phyloP scores from a whole-genome alignment of 352 stramenopile species.

The Albugo candida region DNA sequence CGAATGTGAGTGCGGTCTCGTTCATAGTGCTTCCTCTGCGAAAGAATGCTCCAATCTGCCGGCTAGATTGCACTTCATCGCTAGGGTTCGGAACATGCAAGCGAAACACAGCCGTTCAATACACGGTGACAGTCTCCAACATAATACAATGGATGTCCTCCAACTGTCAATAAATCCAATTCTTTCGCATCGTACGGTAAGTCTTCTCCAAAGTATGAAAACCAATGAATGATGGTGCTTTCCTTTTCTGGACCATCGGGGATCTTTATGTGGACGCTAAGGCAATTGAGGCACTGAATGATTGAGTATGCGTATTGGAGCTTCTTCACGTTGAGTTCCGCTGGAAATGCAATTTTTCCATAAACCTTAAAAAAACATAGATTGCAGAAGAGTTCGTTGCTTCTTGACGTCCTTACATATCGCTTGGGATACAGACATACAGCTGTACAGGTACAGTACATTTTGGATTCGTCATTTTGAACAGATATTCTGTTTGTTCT shows the following conservation, averaged over 20 bases:
- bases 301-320: conserved; percentile 9
- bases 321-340: conserved; percentile 21
- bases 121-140: background rate
- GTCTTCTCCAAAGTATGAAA: conserved; percentile 74
- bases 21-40: conserved; percentile 14
- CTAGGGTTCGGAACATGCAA: no score
- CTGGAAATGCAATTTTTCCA: conserved; percentile 55
- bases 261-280: conserved; percentile 16
- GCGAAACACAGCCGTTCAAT: no score
- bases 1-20: conserved; percentile 35
- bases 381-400: conserved; percentile 53
- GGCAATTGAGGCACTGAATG: background rate
- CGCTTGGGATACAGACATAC: background rate
- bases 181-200: conserved; percentile 53
- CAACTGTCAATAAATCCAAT: conserved; percentile 39
- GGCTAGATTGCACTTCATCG: conserved; percentile 11
- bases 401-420: conserved; percentile 34
- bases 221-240: conserved; percentile 31
- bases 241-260: conserved; percentile 17
- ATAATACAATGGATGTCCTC: conserved; percentile 29
- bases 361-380: no score
- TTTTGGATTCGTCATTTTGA: no score
- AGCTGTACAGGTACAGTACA: no score
- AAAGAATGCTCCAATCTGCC: conserved; percentile 44
- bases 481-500: conserved; percentile 2